Evolutionary conservation across 805 yeast genomes (phyloP), one percentile per base, ranked within the genome.

Genomic region (Kluyveromyces dobzhanskii): DNA sequence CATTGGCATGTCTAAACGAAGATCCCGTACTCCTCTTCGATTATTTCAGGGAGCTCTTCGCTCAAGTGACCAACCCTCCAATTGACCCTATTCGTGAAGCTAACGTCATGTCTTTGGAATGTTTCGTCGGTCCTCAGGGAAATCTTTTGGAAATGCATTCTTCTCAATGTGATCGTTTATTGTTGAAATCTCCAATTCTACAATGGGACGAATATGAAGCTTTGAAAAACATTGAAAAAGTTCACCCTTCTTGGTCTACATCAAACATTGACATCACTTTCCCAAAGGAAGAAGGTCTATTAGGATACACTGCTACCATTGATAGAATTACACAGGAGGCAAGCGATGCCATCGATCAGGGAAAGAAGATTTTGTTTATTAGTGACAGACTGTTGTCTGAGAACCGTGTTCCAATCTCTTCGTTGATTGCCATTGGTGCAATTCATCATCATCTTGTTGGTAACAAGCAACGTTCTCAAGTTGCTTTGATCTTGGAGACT

Each of bases 101-200:
- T 43, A 85, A 90, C 51, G 97, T 92, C 56, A 90, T 90, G 98
- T 85, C 96, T 10, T 73, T 92, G 50, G 96, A 90, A 62, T 90
- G 98, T 66, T 86, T 84, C 63, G 80, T 90, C 54, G 98, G 98
- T 40, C 97, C 97, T n/a, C 97, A 92, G 64, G 97, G 95, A 42
- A 90, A 90, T 61, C 66, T 90, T 48, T 73, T 90, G 56, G 97
- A 92, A 63, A 86, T 87, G 88, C 79, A 81, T 55, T 80, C 96
- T 8, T 71, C 73, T 41, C 97, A 92, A 68, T 90, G 97, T 71
- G 83, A 88, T 67, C 74, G 97, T 50, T 70, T 90, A 56, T 66
- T 82, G 47, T 70, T 90, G 60, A 75, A 76, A 39, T 80, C 95
- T 17, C 98, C 98, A 41, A 76, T 90, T 32, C 66, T 90, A 50